Conservation (phyloP, 805 yeast genomes). For the Sungouiella blattae region DNA sequence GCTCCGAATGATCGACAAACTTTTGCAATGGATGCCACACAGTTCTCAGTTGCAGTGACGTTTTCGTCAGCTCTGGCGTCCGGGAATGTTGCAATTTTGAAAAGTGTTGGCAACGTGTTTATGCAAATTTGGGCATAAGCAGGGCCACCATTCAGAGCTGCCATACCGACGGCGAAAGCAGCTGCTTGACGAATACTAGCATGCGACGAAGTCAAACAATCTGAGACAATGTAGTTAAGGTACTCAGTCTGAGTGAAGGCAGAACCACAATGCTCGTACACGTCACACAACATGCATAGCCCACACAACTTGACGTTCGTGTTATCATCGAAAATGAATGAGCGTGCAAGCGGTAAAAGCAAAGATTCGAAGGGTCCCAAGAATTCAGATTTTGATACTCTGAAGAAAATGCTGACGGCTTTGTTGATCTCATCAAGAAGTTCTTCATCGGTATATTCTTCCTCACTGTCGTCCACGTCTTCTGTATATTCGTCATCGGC, state of each 20-base stretch:
- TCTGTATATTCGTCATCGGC: conserved; percentile 86
- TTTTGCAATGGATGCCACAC: conserved; percentile 79
- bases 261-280: conserved; percentile 76
- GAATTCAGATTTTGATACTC: conserved; percentile 53
- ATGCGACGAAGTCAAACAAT: conserved; percentile 59
- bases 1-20: conserved; percentile 65
- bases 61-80: conserved; percentile 86
- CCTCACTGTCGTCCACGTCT: conserved; percentile 81
- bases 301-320: conserved; percentile 73
- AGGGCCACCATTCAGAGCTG: conserved; percentile 77
- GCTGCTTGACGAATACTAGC: conserved; percentile 85
- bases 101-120: conserved; percentile 70
- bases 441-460: conserved; percentile 85
- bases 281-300: conserved; percentile 72
- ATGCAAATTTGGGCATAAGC: conserved; percentile 60
- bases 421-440: conserved; percentile 81
- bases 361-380: conserved; percentile 57
- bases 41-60: conserved; percentile 81
- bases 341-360: conserved; percentile 59
- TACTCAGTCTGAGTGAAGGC: conserved; percentile 62
- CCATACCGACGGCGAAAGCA: conserved; percentile 76
- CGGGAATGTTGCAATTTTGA: conserved; percentile 68
- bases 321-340: conserved; percentile 62
- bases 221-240: conserved; percentile 63
- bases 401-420: conserved; percentile 68